These are phyloP conservation scores for Lentinus polychrous DNA, from an alignment of 1,284 basidiomycete species.

Conservation along the genomic window DNA sequence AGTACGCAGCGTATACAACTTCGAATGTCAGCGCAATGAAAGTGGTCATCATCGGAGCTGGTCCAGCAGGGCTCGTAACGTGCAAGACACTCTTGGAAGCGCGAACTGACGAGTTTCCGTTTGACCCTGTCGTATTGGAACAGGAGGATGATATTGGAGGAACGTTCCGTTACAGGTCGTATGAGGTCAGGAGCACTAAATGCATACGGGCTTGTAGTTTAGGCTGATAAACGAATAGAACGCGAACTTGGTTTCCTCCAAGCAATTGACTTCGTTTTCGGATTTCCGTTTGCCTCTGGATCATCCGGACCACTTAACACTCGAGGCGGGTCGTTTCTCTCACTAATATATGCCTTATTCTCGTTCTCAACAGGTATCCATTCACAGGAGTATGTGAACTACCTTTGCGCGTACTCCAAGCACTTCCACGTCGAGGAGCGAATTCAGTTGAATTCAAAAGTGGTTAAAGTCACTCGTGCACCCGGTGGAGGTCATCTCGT, in stretches of 20 bases:
- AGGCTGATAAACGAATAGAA: too few species aligned
- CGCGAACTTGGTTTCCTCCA: slow-evolving; percentile 49
- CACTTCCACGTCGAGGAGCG: slow-evolving; percentile 38
- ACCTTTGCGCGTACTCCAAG: slow-evolving; percentile 44
- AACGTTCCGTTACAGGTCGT: slow-evolving; percentile 45
- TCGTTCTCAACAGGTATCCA: background rate
- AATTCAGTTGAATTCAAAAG: slow-evolving; percentile 39
- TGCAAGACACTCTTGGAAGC: slow-evolving; percentile 50
- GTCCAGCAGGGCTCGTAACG: slow-evolving; percentile 53
- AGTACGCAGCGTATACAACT: background rate
- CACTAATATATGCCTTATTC: background rate
- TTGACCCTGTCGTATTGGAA: slow-evolving; percentile 51
- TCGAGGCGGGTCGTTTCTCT: slow-evolving; percentile 27
- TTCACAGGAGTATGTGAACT: slow-evolving; percentile 51
- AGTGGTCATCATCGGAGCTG: slow-evolving; percentile 41
- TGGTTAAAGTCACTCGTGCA: slow-evolving; percentile 32
- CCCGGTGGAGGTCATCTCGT: slow-evolving; percentile 30
- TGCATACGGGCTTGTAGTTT: too few species aligned
- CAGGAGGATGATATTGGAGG: slow-evolving; percentile 57
- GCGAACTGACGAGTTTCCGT: slow-evolving; percentile 32
- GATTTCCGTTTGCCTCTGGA: slow-evolving; percentile 51
- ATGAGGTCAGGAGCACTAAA: slow-evolving; percentile 34
- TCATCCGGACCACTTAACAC: slow-evolving; percentile 51
- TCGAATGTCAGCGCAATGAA: slow-evolving; percentile 9
- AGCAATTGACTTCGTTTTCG: slow-evolving; percentile 59